These are phyloP conservation scores for Lachnum nothofagi DNA, from an alignment of 2,329 filamentous ascomycete species.

Conservation along the genomic window DNA sequence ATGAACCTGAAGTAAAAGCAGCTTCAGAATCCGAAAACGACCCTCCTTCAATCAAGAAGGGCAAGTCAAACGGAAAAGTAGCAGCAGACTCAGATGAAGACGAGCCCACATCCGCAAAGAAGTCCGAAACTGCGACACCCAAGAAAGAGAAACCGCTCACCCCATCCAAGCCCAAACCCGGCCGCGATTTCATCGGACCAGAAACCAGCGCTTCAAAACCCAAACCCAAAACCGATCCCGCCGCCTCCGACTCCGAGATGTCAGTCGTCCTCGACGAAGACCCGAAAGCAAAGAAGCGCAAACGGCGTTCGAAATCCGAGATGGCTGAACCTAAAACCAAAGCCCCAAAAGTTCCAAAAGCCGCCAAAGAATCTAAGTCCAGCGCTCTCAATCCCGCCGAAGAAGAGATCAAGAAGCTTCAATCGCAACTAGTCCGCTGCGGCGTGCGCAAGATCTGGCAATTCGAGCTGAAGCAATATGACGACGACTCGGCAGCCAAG, in stretches of 20 bases:
- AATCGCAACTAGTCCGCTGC: slow-evolving; percentile 82
- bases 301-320: slow-evolving; percentile 37
- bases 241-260: slow-evolving; percentile 53
- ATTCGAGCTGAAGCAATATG: slow-evolving; percentile 71
- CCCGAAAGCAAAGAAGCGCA: slow-evolving; percentile 54
- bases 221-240: slow-evolving; percentile 29
- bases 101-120: slow-evolving; percentile 5
- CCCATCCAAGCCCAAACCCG: slow-evolving; percentile 2
- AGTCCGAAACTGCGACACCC: neutral
- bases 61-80: neutral
- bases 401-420: slow-evolving; percentile 80
- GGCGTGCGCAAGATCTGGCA: slow-evolving; percentile 90
- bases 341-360: slow-evolving; percentile 17
- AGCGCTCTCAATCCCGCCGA: slow-evolving; percentile 53
- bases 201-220: slow-evolving; percentile 10
- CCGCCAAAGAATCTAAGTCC: slow-evolving; percentile 30
- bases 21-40: slow-evolving; percentile 4
- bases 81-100: slow-evolving; percentile 4
- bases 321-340: slow-evolving; percentile 20
- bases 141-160: slow-evolving; percentile 4
- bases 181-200: slow-evolving; percentile 10
- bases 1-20: slow-evolving; percentile 1
- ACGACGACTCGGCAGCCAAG: slow-evolving; percentile 68
- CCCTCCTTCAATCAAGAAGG: neutral
- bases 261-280: slow-evolving; percentile 75